phyloP scores from a whole-genome alignment of 2,329 filamentous ascomycete genomes.

The Calonectria pteridis region DNA sequence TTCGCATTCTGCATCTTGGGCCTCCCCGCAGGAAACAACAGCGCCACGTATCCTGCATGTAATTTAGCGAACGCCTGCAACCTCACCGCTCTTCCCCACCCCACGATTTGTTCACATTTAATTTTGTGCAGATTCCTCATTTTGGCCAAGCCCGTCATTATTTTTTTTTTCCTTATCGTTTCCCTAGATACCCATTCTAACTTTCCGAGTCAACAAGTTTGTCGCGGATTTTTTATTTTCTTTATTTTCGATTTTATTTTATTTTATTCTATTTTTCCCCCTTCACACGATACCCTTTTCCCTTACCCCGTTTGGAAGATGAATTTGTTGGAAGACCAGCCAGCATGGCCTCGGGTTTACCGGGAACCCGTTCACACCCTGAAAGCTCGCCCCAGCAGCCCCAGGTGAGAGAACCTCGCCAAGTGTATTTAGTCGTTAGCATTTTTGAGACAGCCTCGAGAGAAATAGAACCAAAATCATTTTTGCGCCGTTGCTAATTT shows the following conservation, averaged over 20 bases:
- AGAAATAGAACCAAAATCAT: too few species aligned
- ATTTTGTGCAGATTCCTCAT: neutral
- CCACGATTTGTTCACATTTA: constrained; percentile 8
- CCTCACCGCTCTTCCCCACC: constrained; percentile 7
- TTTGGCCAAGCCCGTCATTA: neutral
- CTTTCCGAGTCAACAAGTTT: neutral
- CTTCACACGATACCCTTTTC: neutral
- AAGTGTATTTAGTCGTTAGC: neutral
- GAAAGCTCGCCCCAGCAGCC: neutral
- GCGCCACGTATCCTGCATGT: constrained; percentile 12
- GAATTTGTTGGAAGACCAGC: constrained; percentile 5
- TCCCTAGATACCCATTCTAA: neutral
- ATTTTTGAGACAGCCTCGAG: neutral
- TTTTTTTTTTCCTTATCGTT: neutral
- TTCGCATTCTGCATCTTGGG: neutral
- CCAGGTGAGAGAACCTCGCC: constrained; percentile 6
- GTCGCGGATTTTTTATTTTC: neutral
- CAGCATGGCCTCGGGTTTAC: neutral
- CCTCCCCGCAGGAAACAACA: neutral
- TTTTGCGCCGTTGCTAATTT: neutral
- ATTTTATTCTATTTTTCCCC: neutral
- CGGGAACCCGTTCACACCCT: neutral
- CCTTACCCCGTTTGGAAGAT: neutral
- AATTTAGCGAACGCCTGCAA: constrained; percentile 3
- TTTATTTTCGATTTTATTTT: neutral